phyloP scores from a whole-genome alignment of 352 stramenopile genomes.

The Globisporangium acanthophoron region DNA sequence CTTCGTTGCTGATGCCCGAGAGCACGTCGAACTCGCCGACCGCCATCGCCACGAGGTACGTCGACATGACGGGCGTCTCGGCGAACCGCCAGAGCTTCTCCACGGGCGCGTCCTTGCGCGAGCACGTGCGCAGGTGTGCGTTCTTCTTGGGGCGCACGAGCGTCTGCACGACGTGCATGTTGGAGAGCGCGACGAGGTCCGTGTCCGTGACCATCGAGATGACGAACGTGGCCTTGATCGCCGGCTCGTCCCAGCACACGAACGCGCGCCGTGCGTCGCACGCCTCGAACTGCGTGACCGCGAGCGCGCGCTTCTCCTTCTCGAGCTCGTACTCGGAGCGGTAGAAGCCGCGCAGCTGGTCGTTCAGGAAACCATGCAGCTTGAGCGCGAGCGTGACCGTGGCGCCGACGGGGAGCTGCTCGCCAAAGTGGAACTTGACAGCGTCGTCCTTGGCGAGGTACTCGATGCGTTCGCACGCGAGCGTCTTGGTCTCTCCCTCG shows the following conservation, averaged over 20 bases:
- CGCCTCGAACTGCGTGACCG: conserved; percentile 81
- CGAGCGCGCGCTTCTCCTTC: conserved; percentile 89
- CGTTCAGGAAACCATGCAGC: conserved; percentile 77
- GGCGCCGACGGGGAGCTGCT: conserved; percentile 27
- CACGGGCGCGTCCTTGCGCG: conserved; percentile 31
- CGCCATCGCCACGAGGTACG: conserved; percentile 95
- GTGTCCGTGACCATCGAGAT: conserved; percentile 91
- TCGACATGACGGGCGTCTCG: conserved; percentile 95
- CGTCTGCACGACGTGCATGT: conserved; percentile 93
- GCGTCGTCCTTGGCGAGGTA: conserved; percentile 41
- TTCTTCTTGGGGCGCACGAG: conserved; percentile 52
- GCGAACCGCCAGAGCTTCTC: conserved; percentile 85
- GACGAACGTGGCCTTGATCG: conserved; percentile 95
- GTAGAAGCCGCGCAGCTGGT: conserved; percentile 97
- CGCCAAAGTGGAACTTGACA: conserved; percentile 42
- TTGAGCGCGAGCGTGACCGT: conserved; percentile 33
- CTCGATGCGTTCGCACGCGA: conserved; percentile 43
- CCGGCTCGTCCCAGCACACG: conserved; percentile 97
- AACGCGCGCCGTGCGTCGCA: conserved; percentile 92
- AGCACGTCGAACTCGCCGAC: conserved; percentile 96
- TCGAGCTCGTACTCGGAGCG: conserved; percentile 84
- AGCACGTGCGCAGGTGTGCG: conserved; percentile 39
- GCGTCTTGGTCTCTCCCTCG: conserved; percentile 8
- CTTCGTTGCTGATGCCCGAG: conserved; percentile 81
- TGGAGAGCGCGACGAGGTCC: conserved; percentile 91